Base-by-base conservation (phyloP, 306 rosid species). In the Fragaria nilgerrensis region DNA sequence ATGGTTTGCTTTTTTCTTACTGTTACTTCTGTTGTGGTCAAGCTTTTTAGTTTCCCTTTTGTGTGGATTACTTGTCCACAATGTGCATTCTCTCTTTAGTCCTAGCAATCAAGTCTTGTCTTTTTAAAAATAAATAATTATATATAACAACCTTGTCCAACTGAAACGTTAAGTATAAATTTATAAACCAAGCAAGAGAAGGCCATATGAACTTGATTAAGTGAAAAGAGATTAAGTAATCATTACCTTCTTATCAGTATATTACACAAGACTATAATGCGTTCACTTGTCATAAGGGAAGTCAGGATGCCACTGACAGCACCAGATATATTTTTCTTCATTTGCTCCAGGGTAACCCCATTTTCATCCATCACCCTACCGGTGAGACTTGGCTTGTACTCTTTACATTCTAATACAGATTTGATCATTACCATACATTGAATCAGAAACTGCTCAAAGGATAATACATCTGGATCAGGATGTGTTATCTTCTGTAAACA, bases 341-440 rank as follows among this genome's bases (percentile, higher is more conserved):
- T 86, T 84, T 90, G 93, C 81, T 89, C 98, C 75, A 86, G 76
- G 80, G 97, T 77, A 66, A 87, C 73, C 82, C 88, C 87, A 82
- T 88, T 92, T 89, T 90, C 98, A 83, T 90, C 95, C 86, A 90
- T 74, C 79, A 92, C 98, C 83, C 97, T 89, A 82, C 98, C 97
- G 71, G 89, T 92, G 65, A 82, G 81, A 84, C 85, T 88, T 70
- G 92, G 92, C 86, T 95, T 92, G 90, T 95, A 95, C 85, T 95
- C 97, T 78, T 89, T 92, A 86, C 98, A 94, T 87, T 95, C 97
- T 87, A 95, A 87, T 72, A 88, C 84, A 81, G 86, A 83, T 85
- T 95, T 95, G 73, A 95, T 90, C 96, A 90, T 87, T 53, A 92
- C 92, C 97, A 95, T 95, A 85, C 97, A 95, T 78, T 92, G 97